Evolutionary conservation across 148 eudicot genomes (phyloP).

Genomic region (Rhododendron griersonianum): DNA sequence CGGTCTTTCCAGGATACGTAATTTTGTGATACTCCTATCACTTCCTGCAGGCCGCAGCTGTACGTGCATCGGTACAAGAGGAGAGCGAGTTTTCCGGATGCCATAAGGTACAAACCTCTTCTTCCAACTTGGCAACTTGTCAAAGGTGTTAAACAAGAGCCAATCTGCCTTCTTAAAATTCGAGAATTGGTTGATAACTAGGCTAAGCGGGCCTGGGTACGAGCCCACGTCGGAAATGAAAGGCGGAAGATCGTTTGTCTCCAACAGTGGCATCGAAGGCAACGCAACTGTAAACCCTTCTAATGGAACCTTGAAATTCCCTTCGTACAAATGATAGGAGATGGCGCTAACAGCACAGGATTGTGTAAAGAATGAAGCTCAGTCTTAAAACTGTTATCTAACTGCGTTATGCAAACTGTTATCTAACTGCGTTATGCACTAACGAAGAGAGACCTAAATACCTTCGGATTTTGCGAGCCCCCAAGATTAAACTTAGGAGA

Average conservation of each 20-base stretch:
- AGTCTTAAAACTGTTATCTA: neutral
- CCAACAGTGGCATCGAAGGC: slow-evolving; percentile 16
- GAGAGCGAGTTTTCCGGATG: too few species aligned
- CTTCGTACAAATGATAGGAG: slow-evolving; percentile 33
- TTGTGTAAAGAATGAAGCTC: slow-evolving; percentile 53
- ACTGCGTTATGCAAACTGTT: too few species aligned
- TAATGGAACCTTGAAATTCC: slow-evolving; percentile 17
- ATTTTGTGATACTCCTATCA: too few species aligned
- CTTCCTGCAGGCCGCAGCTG: too few species aligned
- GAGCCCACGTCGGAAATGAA: slow-evolving; percentile 15
- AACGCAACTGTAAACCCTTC: neutral
- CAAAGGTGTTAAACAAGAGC: slow-evolving; percentile 24
- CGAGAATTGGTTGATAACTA: slow-evolving; percentile 27
- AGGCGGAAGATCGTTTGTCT: slow-evolving; percentile 30
- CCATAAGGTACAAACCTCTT: neutral
- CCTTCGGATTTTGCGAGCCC: too few species aligned
- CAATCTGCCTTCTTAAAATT: slow-evolving; percentile 33
- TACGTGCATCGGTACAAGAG: too few species aligned
- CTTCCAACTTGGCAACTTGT: slow-evolving; percentile 5
- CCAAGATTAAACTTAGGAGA: too few species aligned
- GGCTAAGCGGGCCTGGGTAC: slow-evolving; percentile 13
- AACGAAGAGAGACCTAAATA: neutral
- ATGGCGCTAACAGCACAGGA: slow-evolving; percentile 34
- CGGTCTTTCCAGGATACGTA: too few species aligned
- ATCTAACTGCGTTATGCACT: too few species aligned